These are phyloP conservation scores for Prototheca wickerhamii DNA, from an alignment of 163 green algal genomes.

Conservation along the genomic window DNA sequence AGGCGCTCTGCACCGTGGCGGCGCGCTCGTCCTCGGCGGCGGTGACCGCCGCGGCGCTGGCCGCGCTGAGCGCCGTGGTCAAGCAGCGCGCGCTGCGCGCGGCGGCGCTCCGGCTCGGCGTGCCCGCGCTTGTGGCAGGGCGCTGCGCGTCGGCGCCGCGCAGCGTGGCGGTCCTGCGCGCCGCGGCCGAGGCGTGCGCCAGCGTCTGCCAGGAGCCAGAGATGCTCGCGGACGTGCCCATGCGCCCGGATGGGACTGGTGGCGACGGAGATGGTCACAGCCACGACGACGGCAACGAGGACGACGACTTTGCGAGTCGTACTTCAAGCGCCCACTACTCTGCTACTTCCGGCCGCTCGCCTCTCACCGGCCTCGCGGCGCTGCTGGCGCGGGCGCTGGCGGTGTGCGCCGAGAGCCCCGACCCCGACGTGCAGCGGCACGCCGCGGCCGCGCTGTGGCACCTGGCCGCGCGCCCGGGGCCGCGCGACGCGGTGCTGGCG, in stretches of 20 bases:
- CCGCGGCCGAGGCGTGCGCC: neutral
- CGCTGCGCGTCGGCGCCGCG: neutral
- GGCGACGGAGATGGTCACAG: too few species aligned
- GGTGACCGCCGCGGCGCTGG: constrained; percentile 5
- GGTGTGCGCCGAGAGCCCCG: neutral
- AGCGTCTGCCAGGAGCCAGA: neutral
- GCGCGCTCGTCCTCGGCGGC: neutral
- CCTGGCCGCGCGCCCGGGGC: constrained; percentile 18
- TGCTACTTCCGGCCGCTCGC: constrained; percentile 5
- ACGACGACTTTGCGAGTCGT: too few species aligned
- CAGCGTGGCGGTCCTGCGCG: neutral
- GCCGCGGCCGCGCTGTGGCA: constrained; percentile 20
- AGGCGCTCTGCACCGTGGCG: neutral
- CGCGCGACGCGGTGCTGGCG: neutral
- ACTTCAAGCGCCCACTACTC: neutral
- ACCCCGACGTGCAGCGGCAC: constrained; percentile 2
- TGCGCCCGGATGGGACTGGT: constrained; percentile 3
- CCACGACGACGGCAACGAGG: neutral
- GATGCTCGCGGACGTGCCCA: constrained; percentile 15
- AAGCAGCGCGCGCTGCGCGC: neutral
- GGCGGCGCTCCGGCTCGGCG: neutral
- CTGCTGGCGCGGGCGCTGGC: constrained; percentile 12
- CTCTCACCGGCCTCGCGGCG: constrained; percentile 3
- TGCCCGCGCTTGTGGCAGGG: neutral
- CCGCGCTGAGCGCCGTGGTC: constrained; percentile 9